Base-by-base conservation (phyloP, 2,329 filamentous ascomycete genomes). In the Pezicula neosporulosa region DNA sequence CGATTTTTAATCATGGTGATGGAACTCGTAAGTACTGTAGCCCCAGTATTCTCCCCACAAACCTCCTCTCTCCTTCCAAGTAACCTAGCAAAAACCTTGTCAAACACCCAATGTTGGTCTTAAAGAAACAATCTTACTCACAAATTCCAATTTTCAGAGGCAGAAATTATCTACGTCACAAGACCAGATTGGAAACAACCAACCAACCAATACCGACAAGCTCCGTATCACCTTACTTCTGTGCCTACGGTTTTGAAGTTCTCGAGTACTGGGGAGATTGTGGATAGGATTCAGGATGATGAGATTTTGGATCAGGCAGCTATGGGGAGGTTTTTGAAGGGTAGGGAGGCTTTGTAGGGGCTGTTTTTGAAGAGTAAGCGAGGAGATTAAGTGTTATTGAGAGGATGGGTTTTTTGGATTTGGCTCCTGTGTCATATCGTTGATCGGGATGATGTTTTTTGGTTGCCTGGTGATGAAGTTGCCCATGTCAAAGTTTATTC, bases 241-340 rank as follows among this genome's bases (percentile, higher is more conserved):
- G 21, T 42, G 9, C 38, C 38, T 18, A 42, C 38, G 5, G 38
- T 42, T 5, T 24, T 42, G 10, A 42, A 42, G 38, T 42, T 42
- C 13, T 42, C 38, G 38, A 10, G 13, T 13, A 5, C n/a, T 5
- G 38, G 38, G 10, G 38, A 16, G 15, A 42, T 42, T 18, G 15
- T 42, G 38, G 38, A 13, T 24, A 42, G 16, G 38, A 19, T 42
- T 42, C 18, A 42, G 16, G 38, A 42, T 19, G n/a, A 18, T 24
- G 38, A 42, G 6, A 42, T 42, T 24, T 18, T 42, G n/a, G 38
- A 42, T 10, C 8, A 10, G 8, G 38, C 16, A 3, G 18, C 7
- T 13, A 18, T 42, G 38, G 15, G 10, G 38, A 24, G 10, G 30
- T 42, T 28, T 42, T 41, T 42, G 4, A 62, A 53, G 24, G 28